Evolutionary conservation across 352 stramenopile genomes (phyloP).

Genomic region (Pythium vanterpoolii): DNA sequence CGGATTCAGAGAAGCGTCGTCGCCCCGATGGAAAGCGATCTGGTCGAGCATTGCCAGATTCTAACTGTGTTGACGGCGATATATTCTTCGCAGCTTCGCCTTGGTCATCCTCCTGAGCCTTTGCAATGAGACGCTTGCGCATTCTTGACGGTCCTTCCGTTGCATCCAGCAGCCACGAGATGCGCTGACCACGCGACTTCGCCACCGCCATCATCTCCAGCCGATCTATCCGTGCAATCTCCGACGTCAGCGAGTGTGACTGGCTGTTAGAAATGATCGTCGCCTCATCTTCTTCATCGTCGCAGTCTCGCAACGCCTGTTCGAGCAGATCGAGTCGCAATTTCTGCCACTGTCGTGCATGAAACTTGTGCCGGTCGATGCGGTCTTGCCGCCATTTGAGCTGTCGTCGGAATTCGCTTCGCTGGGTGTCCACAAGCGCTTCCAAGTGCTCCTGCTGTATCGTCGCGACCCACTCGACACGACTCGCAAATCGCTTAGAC

Average conservation of each 20-base stretch:
- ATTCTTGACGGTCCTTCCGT: constrained; percentile 68
- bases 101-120: background rate
- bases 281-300: constrained; percentile 1
- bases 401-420: constrained; percentile 50
- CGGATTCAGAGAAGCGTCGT: constrained; percentile 19
- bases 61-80: background rate
- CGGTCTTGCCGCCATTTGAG: constrained; percentile 67
- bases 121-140: constrained; percentile 47
- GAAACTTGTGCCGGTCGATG: constrained; percentile 64
- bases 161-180: constrained; percentile 46
- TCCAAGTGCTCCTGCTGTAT: constrained; percentile 37
- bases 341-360: constrained; percentile 46
- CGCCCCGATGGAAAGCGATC: background rate
- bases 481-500: constrained; percentile 34
- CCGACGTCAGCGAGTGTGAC: background rate
- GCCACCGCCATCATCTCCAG: background rate
- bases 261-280: too few species aligned
- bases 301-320: constrained; percentile 21
- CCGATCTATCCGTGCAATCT: background rate
- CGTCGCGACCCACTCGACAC: constrained; percentile 40
- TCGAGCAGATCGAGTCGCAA: constrained; percentile 30
- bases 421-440: constrained; percentile 38
- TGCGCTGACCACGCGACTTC: constrained; percentile 10
- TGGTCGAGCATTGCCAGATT: background rate
- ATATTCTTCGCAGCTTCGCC: background rate